Evolutionary conservation across 257 asterid genomes (phyloP).

Genomic region (Petrea volubilis): DNA sequence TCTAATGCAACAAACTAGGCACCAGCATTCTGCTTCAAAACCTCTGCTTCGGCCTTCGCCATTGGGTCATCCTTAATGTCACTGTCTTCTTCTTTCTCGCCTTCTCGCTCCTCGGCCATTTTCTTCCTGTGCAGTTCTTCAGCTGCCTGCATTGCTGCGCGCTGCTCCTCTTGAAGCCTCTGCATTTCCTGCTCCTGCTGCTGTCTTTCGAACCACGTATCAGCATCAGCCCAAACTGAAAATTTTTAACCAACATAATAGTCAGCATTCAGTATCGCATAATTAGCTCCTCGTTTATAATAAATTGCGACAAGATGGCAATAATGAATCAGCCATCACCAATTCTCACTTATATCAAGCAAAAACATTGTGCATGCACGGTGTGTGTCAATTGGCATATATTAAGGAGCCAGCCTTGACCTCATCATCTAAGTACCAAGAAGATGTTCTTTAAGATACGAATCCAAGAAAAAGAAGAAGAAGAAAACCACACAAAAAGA

Average conservation of each 20-base stretch:
- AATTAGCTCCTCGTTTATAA: background rate
- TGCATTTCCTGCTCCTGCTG: slow-evolving; percentile 77
- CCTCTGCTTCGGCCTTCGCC: slow-evolving; percentile 78
- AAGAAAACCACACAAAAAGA: too few relatives aligned
- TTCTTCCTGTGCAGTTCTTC: slow-evolving; percentile 87
- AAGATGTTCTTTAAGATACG: background rate
- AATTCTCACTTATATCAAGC: too few relatives aligned
- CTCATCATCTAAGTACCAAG: background rate
- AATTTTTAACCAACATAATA: background rate
- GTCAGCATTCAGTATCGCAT: slow-evolving; percentile 11
- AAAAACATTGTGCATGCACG: too few relatives aligned
- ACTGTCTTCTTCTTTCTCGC: slow-evolving; percentile 73
- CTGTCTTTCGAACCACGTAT: slow-evolving; percentile 80
- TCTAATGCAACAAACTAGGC: slow-evolving; percentile 24
- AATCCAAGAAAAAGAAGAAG: background rate
- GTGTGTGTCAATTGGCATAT: too few relatives aligned
- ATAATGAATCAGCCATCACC: too few relatives aligned
- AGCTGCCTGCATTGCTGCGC: slow-evolving; percentile 72
- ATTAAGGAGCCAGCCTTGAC: background rate
- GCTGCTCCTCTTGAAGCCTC: slow-evolving; percentile 72
- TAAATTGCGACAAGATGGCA: too few relatives aligned
- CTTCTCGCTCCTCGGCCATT: slow-evolving; percentile 81
- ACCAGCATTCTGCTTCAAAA: slow-evolving; percentile 50
- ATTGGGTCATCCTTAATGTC: slow-evolving; percentile 62
- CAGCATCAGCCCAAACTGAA: slow-evolving; percentile 88